These are phyloP conservation scores for Populus trichocarpa DNA, from an alignment of 441 rosid genomes.

Conservation along the genomic window DNA sequence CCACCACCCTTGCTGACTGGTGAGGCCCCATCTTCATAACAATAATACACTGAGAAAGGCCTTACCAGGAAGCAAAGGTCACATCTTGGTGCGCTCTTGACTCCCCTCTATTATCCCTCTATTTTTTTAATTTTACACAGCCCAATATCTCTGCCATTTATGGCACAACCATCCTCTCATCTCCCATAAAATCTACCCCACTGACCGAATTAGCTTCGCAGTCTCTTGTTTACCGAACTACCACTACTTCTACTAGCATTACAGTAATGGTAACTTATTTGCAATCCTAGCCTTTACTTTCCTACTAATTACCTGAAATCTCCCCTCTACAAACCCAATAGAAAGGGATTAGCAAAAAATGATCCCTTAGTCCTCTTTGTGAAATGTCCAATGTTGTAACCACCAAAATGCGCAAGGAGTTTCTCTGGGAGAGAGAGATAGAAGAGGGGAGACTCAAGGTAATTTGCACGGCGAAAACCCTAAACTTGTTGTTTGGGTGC, in stretches of 20 bases:
- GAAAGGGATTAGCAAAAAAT: not conserved
- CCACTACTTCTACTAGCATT: constrained; percentile 1
- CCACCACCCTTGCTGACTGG: constrained; percentile 60
- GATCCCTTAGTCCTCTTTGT: not conserved
- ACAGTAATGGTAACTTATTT: not conserved
- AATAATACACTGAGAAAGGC: not conserved
- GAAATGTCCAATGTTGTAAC: not conserved
- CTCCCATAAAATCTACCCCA: not conserved
- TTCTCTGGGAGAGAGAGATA: not conserved
- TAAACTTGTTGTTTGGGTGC: constrained; percentile 30
- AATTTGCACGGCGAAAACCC: constrained; percentile 13
- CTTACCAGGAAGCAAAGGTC: constrained; percentile 41
- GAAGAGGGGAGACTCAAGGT: constrained; percentile 42
- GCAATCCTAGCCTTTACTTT: constrained; percentile 6
- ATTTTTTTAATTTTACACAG: not conserved
- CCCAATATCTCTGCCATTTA: not conserved
- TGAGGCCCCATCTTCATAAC: constrained; percentile 11
- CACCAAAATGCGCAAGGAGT: not conserved
- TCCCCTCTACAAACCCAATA: constrained; percentile 21
- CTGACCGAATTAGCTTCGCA: not conserved
- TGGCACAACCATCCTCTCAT: not conserved
- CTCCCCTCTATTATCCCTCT: constrained; percentile 34
- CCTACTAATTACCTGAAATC: constrained; percentile 39
- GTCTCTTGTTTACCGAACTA: constrained; percentile 26
- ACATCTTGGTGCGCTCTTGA: constrained; percentile 88